These are phyloP conservation scores for Planoprotostelium fungivorum DNA, from an alignment of 78 protist genomes.

Conservation along the genomic window DNA sequence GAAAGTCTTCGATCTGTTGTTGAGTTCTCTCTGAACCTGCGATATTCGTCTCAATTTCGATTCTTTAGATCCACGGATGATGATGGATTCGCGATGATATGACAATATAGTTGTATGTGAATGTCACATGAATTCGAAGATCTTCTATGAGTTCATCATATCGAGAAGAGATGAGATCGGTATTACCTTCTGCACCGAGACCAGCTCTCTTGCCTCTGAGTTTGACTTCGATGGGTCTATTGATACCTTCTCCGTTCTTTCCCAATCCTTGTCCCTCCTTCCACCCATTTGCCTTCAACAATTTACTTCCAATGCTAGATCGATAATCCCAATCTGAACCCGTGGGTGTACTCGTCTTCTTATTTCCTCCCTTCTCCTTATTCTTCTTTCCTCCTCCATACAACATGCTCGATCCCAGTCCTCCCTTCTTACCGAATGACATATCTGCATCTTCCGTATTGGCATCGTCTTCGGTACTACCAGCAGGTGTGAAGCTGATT, in stretches of 20 bases:
- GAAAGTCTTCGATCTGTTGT: not conserved
- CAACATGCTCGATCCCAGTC: too few species aligned
- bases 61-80: too few species aligned
- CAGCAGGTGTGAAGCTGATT: not conserved
- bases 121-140: too few species aligned
- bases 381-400: too few species aligned
- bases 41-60: too few species aligned
- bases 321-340: not conserved
- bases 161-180: too few species aligned
- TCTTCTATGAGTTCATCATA: too few species aligned
- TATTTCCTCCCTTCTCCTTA: not conserved
- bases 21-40: not conserved
- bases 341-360: not conserved
- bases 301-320: not conserved
- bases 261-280: slow-evolving; percentile 64
- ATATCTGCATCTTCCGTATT: not conserved
- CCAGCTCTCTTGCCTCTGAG: slow-evolving; percentile 49
- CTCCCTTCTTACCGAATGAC: too few species aligned
- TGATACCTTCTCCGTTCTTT: slow-evolving; percentile 57
- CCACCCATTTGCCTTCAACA: slow-evolving; percentile 67
- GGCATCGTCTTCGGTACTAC: not conserved
- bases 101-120: too few species aligned
- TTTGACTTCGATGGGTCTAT: slow-evolving; percentile 31
- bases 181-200: slow-evolving; percentile 21
- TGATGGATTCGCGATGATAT: too few species aligned